phyloP scores from a whole-genome alignment of 164 flowering plant species.

The Sedum album region DNA sequence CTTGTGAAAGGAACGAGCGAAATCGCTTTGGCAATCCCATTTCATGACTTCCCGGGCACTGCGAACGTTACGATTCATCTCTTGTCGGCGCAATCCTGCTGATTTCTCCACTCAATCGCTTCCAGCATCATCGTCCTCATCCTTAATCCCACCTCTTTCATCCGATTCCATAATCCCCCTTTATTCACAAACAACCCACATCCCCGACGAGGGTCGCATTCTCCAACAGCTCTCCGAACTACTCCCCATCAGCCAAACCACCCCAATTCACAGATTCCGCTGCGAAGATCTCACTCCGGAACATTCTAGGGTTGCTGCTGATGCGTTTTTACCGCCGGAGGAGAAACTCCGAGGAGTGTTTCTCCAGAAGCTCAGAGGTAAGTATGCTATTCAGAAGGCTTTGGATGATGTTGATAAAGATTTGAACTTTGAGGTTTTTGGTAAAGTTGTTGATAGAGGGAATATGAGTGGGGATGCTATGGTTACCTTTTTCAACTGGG shows the following conservation, averaged over 20 bases:
- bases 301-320: conserved; percentile 22
- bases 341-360: conserved; percentile 84
- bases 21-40: no score
- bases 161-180: background rate
- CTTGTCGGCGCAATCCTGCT: background rate
- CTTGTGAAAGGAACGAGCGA: no score
- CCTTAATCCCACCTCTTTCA: conserved; percentile 3
- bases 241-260: conserved; percentile 22
- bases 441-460: conserved; percentile 57
- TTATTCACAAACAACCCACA: background rate
- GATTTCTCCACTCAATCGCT: conserved; percentile 9
- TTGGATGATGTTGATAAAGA: conserved; percentile 30
- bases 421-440: conserved; percentile 38
- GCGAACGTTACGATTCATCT: background rate
- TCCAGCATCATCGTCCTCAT: conserved; percentile 20
- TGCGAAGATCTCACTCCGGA: conserved; percentile 8
- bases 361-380: conserved; percentile 65
- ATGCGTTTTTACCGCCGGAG: conserved; percentile 50
- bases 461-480: conserved; percentile 65
- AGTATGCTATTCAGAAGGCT: conserved; percentile 47
- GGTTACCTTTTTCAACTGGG: conserved; percentile 78
- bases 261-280: conserved; percentile 12
- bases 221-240: conserved; percentile 48
- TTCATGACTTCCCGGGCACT: no score
- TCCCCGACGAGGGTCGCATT: conserved; percentile 23